phyloP scores from a whole-genome alignment of 352 stramenopile genomes.

The Phytophthora fragariaefolia region DNA sequence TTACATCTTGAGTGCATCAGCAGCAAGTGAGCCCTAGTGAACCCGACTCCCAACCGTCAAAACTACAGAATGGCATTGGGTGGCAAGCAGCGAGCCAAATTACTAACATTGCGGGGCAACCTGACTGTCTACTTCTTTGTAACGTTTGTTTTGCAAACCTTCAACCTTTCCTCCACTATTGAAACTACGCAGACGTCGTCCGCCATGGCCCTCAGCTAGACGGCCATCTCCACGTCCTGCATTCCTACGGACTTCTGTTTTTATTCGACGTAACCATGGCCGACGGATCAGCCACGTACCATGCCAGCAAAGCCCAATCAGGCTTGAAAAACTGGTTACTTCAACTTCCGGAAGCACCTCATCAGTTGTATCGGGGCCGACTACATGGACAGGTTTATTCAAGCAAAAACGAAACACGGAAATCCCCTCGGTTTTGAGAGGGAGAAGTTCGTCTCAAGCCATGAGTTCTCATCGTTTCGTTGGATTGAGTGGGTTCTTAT shows the following conservation, averaged over 20 bases:
- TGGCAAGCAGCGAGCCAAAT: background rate
- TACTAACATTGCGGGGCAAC: background rate
- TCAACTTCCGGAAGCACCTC: slow-evolving; percentile 13
- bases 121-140: background rate
- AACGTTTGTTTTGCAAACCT: background rate
- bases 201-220: too few species aligned
- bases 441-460: too few species aligned
- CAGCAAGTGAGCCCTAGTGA: background rate
- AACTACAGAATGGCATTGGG: background rate
- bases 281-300: background rate
- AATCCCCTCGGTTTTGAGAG: too few species aligned
- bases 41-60: background rate
- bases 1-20: background rate
- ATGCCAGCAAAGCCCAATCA: slow-evolving; percentile 11
- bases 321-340: slow-evolving; percentile 16
- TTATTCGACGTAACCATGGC: background rate
- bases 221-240: background rate
- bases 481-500: too few species aligned
- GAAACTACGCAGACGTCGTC: too few species aligned
- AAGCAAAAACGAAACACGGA: too few species aligned
- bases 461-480: too few species aligned
- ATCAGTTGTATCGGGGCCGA: slow-evolving; percentile 2
- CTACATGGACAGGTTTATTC: slow-evolving; percentile 3
- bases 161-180: too few species aligned
- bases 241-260: slow-evolving; percentile 11